These are phyloP conservation scores for Malus hybrid DNA, from an alignment of 331 rosid genomes.

Conservation along the genomic window DNA sequence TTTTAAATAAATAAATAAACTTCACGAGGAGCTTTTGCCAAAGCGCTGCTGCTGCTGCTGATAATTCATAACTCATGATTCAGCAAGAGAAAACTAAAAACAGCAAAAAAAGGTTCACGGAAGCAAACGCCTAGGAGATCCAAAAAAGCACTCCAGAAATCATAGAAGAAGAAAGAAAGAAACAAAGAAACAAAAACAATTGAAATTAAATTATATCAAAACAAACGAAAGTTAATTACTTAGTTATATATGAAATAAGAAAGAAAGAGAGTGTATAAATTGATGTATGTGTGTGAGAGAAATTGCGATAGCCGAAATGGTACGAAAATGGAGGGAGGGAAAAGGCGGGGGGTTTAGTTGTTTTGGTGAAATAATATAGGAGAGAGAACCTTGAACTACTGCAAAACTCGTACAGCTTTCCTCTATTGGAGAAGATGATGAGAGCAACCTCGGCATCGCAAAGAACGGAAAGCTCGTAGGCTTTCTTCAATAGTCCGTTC, in stretches of 20 bases:
- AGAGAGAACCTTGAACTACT: slow-evolving; percentile 78
- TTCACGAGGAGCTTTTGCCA: background rate
- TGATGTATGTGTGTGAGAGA: too few species aligned
- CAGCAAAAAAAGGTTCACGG: slow-evolving; percentile 13
- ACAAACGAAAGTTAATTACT: background rate
- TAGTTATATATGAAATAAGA: background rate
- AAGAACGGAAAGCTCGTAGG: slow-evolving; percentile 76
- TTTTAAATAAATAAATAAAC: background rate
- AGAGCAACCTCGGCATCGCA: slow-evolving; percentile 89
- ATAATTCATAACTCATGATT: background rate
- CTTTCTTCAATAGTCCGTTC: slow-evolving; percentile 96
- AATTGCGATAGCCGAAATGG: background rate
- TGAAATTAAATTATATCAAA: background rate
- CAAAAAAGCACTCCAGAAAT: background rate
- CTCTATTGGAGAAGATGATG: slow-evolving; percentile 99
- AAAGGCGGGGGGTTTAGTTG: slow-evolving; percentile 12
- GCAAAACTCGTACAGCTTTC: slow-evolving; percentile 96
- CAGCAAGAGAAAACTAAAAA: slow-evolving; percentile 6
- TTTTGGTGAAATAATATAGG: slow-evolving; percentile 1
- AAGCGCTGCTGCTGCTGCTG: background rate
- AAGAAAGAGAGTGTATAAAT: background rate
- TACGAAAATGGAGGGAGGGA: background rate
- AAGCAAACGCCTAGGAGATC: slow-evolving; percentile 10
- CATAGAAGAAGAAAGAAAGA: background rate
- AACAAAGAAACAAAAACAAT: background rate